phyloP scores from a whole-genome alignment of 1,284 basidiomycete species.

The Tilletia caries region DNA sequence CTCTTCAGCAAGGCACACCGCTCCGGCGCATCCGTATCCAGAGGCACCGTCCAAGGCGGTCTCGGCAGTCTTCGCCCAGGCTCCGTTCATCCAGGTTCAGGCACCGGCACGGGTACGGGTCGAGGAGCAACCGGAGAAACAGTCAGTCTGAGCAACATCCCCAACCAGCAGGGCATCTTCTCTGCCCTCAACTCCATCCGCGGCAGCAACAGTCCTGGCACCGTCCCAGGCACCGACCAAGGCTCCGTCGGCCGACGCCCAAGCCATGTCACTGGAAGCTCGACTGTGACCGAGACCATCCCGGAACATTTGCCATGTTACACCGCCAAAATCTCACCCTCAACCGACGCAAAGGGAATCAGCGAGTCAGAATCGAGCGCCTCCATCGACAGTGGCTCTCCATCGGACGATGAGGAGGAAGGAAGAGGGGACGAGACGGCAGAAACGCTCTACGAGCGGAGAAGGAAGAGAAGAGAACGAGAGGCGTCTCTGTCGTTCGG shows the following conservation, averaged over 20 bases:
- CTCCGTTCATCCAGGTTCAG: background rate
- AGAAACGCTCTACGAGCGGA: background rate
- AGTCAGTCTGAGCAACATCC: background rate
- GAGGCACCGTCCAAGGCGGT: background rate
- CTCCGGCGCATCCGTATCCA: background rate
- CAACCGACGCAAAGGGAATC: too few relatives aligned
- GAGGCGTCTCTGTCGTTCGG: background rate
- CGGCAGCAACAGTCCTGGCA: background rate
- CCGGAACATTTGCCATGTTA: too few relatives aligned
- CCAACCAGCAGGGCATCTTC: background rate
- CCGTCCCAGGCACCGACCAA: background rate
- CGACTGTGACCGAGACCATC: background rate
- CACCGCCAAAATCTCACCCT: too few relatives aligned
- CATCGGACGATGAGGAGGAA: background rate
- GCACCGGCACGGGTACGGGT: background rate
- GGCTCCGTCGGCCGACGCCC: background rate
- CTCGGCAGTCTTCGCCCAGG: background rate
- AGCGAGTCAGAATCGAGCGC: too few relatives aligned
- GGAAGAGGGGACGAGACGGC: background rate
- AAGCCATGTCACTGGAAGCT: background rate
- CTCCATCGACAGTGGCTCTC: too few relatives aligned
- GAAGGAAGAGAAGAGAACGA: background rate
- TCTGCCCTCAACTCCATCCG: slow-evolving; percentile 1
- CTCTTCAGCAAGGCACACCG: slow-evolving; percentile 29
- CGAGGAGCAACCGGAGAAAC: background rate